Conservation (phyloP, 352 stramenopile genomes). For the Phytopythium delawarense region DNA sequence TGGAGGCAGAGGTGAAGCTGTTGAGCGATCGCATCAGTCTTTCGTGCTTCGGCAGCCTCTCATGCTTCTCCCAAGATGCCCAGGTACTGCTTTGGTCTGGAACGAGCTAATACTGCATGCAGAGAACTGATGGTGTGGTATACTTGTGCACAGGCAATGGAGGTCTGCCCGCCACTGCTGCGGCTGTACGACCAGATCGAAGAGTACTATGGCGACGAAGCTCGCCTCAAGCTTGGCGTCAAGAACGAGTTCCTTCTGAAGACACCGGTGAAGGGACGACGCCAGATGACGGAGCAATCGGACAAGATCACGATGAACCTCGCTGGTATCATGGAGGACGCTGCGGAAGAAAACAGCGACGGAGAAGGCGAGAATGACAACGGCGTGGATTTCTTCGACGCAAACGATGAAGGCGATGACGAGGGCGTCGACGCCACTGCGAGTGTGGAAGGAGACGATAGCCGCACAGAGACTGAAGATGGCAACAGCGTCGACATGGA, state of each 20-base stretch:
- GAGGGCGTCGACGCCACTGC: constrained; percentile 15
- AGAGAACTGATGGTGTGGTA: no score
- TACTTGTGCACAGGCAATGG: constrained; percentile 19
- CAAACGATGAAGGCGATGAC: constrained; percentile 33
- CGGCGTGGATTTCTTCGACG: constrained; percentile 29
- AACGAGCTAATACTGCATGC: background rate
- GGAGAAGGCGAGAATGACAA: constrained; percentile 30
- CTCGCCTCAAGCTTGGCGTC: constrained; percentile 50
- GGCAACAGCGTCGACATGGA: constrained; percentile 22
- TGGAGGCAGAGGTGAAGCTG: constrained; percentile 3
- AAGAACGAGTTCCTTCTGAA: constrained; percentile 58
- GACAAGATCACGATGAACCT: constrained; percentile 32
- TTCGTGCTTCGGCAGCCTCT: constrained; percentile 38
- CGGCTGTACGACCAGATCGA: constrained; percentile 77
- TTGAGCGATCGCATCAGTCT: constrained; percentile 39
- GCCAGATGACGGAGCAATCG: constrained; percentile 22
- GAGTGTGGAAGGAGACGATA: constrained; percentile 16
- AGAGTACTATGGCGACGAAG: constrained; percentile 47
- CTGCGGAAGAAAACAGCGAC: constrained; percentile 40
- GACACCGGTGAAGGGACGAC: constrained; percentile 43
- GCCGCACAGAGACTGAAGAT: constrained; percentile 17
- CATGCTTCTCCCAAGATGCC: constrained; percentile 56
- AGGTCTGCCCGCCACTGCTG: constrained; percentile 58
- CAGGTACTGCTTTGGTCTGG: constrained; percentile 21
- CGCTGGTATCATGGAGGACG: constrained; percentile 31